These are phyloP conservation scores for Penicillium cinerascens DNA, from an alignment of 495 filamentous ascomycete species.

Conservation along the genomic window DNA sequence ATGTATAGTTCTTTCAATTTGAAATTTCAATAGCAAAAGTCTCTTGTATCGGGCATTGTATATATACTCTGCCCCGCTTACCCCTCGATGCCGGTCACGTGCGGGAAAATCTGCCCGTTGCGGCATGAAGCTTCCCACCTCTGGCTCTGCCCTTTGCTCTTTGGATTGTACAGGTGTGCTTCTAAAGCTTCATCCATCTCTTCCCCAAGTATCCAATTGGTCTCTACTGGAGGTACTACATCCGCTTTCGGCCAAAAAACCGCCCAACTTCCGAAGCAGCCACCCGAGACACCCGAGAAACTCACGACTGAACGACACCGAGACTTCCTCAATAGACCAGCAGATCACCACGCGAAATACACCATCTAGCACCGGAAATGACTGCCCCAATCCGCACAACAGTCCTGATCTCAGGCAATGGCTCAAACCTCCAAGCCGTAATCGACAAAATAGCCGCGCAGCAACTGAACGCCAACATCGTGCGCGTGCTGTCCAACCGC, in stretches of 20 bases:
- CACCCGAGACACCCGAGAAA: neutral
- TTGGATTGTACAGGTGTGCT: constrained; percentile 6
- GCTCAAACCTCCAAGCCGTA: constrained; percentile 86
- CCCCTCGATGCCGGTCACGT: constrained; percentile 12
- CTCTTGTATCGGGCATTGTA: neutral
- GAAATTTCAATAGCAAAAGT: neutral
- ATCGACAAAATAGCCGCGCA: constrained; percentile 65
- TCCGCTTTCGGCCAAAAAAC: neutral
- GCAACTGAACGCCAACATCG: constrained; percentile 60
- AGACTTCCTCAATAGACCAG: neutral
- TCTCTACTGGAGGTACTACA: neutral
- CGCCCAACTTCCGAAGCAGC: neutral
- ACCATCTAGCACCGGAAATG: constrained; percentile 18
- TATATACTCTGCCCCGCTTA: constrained; percentile 9
- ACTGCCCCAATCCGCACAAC: constrained; percentile 44
- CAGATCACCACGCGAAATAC: neutral
- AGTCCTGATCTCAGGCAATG: constrained; percentile 74
- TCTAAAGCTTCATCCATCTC: neutral
- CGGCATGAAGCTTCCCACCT: constrained; percentile 8
- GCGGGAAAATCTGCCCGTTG: constrained; percentile 11
- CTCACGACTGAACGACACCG: neutral
- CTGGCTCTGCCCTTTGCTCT: neutral
- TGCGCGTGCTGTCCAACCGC: constrained; percentile 79
- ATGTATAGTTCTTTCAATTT: neutral
- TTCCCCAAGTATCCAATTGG: neutral